Evolutionary conservation across 106 monocot genomes (phyloP), one percentile per base, ranked within the genome.

Genomic region (Dendrobium nobile): DNA sequence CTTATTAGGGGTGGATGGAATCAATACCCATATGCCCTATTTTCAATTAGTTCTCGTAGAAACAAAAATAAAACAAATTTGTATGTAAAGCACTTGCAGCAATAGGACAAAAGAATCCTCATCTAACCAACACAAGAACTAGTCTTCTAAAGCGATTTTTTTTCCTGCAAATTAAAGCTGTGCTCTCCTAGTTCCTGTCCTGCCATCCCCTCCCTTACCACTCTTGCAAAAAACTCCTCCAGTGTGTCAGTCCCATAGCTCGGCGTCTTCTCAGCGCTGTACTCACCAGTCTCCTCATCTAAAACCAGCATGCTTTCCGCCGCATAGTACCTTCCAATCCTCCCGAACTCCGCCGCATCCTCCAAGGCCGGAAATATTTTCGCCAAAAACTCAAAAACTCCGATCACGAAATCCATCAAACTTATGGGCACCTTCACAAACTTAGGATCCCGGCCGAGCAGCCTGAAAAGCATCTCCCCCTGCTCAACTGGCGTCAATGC

Each of bases 181-280:
- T 51, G 51, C 51, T 51, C 51, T 3, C 51, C 15, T 3, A 22
- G 61, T 65, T 97, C 96, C 76, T 97, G 94, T 2, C 96, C 94
- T 7, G 87, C 87, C 96, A 97, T 97, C 19, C 96, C 96, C 64
- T 92, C 89, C 67, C 86, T 89, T 56, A 97, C 87, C 70, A 92
- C 92, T 81, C 83, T 87, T 26, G 47, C 51, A 77, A 97, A 94
- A 84, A 94, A 97, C 4, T 97, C 90, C 82, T 97, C 94, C 80
- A 97, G 75, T 8, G 94, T 97, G 68, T 97, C 96, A 41, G 83
- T 92, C 77, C 96, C 96, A 47, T 97, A 97, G 82, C 94, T 94
- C 2, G 96, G 96, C 51, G 96, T 97, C 86, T 88, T 85, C 80
- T 97, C 96, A 18, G 85, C 87, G 45, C 84, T 89, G 68, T 94